Base-by-base conservation (phyloP, 1,284 basidiomycete genomes). In the Trichosporon coremiiforme region DNA sequence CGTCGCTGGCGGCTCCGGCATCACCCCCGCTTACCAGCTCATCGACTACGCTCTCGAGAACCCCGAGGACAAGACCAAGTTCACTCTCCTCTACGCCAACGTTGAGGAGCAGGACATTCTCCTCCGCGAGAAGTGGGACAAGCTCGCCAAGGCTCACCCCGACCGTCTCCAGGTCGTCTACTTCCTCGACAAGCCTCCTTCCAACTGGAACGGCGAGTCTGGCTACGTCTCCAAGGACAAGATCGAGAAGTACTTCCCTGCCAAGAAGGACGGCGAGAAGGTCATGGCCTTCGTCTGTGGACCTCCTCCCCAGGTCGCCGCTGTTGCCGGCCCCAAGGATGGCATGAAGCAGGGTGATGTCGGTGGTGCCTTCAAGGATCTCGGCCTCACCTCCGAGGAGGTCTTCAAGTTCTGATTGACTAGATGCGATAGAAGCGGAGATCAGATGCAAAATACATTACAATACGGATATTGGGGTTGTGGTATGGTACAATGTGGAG, bases 41-140 rank as follows among this genome's bases (percentile, higher is more conserved):
- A 82, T 95, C 70, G 86, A 85, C 64, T 88, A 94, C 82, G 90
- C 92, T 4, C 87, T 95, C 68, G 66, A 72, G 47, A 65, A 83
- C n/a, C 78, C 86, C 1, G 89, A 91, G 76, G 98, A 99, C 89
- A 95, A 91, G 86, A 98, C 97, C 74, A 94, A 95, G 81, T 96
- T 93, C 84, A 97, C 91, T 65, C 87, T 98, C 69, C 85, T 99
- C 77, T 98, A 92, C 85, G 90, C 92, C 60, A 98, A 98, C 85
- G 88, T 93, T 66, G 88, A 91, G n/a, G 92, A 95, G 80, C 86
- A 88, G 73, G 96, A 98, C 82, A 96, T 99, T 76, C 89, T 97
- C 64, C 87, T 97, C 71, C 89, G 89, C 57, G 89, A 93, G 76
- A 88, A 94, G 78, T 89, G 95, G 77, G 36, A 65, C 55, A 65